phyloP scores from a whole-genome alignment of 345 rosid species.

The Erysimum cheiranthoides region DNA sequence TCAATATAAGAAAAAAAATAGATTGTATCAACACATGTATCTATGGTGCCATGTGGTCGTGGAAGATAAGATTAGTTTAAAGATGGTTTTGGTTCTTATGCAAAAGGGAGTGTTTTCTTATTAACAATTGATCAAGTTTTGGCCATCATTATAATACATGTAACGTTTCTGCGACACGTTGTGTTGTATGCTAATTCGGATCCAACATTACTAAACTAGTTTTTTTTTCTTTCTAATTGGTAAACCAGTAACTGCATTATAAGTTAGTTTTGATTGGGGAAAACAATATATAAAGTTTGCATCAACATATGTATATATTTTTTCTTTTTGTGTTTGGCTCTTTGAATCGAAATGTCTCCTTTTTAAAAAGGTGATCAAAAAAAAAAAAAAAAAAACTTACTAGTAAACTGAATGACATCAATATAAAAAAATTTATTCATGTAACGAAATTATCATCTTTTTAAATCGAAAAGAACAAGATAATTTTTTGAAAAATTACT shows the following conservation, averaged over 20 bases:
- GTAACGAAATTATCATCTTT: too few species aligned
- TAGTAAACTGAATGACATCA: too few species aligned
- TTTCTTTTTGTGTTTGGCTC: not conserved
- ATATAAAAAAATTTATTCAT: not conserved
- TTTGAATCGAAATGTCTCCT: conserved; percentile 16
- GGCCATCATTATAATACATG: not conserved
- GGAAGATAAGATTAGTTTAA: conserved; percentile 9
- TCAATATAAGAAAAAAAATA: not conserved
- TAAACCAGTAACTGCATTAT: not conserved
- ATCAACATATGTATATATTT: not conserved
- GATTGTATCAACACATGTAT: conserved; percentile 4
- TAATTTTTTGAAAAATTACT: too few species aligned
- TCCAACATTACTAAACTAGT: conserved; percentile 5
- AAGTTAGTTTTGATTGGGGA: not conserved
- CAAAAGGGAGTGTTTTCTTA: not conserved
- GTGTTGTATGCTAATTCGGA: not conserved
- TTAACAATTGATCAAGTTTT: not conserved
- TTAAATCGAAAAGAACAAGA: too few species aligned
- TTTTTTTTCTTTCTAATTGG: not conserved
- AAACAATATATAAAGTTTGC: not conserved
- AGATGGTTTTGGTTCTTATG: conserved; percentile 11
- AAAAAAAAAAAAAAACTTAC: too few species aligned
- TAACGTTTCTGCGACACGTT: not conserved
- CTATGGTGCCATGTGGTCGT: conserved; percentile 7
- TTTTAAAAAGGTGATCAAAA: too few species aligned